Conservation (phyloP, 2,329 filamentous ascomycete species). For the Alternaria brassicicola region DNA sequence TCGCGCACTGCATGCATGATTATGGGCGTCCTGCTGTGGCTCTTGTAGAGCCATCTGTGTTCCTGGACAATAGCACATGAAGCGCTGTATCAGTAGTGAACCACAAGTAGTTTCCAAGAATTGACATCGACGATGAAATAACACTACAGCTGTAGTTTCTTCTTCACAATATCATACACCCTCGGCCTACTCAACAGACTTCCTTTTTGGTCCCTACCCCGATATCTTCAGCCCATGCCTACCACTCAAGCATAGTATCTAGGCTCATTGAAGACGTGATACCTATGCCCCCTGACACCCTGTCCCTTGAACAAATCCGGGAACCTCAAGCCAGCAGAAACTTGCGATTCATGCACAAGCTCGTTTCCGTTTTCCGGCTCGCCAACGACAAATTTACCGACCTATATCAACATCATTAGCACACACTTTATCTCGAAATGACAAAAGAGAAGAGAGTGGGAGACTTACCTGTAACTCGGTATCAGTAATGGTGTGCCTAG, state of each 20-base stretch:
- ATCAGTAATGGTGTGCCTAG: slow-evolving; percentile 89
- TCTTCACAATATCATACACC: not conserved
- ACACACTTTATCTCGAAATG: not conserved
- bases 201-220: not conserved
- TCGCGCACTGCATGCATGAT: slow-evolving; percentile 6
- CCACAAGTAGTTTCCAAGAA: not conserved
- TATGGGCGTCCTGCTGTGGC: slow-evolving; percentile 3
- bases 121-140: not conserved
- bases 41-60: not conserved
- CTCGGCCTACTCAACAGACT: not conserved
- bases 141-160: not conserved
- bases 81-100: not conserved
- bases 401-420: slow-evolving; percentile 47
- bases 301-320: slow-evolving; percentile 82
- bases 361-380: slow-evolving; percentile 68
- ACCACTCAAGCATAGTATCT: slow-evolving; percentile 39
- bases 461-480: slow-evolving; percentile 83
- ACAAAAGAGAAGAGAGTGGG: not conserved
- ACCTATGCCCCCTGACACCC: slow-evolving; percentile 85
- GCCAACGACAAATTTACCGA: slow-evolving; percentile 91
- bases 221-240: too few relatives aligned
- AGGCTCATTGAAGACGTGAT: slow-evolving; percentile 89
- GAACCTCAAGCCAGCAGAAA: slow-evolving; percentile 81
- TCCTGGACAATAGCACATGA: not conserved
- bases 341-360: slow-evolving; percentile 72